Conservation (phyloP, 257 asterid genomes). For the Solanum chaucha region DNA sequence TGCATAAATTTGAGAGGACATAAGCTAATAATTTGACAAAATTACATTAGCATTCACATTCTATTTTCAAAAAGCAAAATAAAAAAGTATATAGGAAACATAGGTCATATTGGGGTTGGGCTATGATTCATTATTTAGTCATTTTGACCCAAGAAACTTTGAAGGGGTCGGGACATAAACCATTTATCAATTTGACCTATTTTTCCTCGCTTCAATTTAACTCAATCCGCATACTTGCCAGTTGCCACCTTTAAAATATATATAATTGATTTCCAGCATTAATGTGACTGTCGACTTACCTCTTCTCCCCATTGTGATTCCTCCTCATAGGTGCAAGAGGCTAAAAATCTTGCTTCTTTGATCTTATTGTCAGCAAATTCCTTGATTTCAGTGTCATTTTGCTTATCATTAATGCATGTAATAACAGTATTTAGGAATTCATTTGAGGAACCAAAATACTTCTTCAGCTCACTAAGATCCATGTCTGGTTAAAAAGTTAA, state of each 20-base stretch:
- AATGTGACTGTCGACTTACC: constrained; percentile 19
- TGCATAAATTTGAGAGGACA: not conserved
- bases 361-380: not conserved
- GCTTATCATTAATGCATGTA: constrained; percentile 4
- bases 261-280: not conserved
- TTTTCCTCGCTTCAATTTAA: not conserved
- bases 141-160: not conserved
- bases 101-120: not conserved
- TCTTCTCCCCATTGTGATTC: constrained; percentile 49
- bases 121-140: not conserved
- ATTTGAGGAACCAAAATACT: constrained; percentile 42
- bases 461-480: constrained; percentile 25
- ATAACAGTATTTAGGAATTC: constrained; percentile 35
- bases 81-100: not conserved
- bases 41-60: not conserved
- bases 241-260: not conserved
- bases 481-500: constrained; percentile 6
- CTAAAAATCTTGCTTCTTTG: constrained; percentile 26
- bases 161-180: not conserved
- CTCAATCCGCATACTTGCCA: not conserved
- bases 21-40: not conserved
- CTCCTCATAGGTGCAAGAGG: constrained; percentile 39
- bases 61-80: not conserved
- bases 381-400: not conserved
- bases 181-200: not conserved